phyloP scores from a whole-genome alignment of 1,284 basidiomycete genomes.

The Trichosporon asahii region DNA sequence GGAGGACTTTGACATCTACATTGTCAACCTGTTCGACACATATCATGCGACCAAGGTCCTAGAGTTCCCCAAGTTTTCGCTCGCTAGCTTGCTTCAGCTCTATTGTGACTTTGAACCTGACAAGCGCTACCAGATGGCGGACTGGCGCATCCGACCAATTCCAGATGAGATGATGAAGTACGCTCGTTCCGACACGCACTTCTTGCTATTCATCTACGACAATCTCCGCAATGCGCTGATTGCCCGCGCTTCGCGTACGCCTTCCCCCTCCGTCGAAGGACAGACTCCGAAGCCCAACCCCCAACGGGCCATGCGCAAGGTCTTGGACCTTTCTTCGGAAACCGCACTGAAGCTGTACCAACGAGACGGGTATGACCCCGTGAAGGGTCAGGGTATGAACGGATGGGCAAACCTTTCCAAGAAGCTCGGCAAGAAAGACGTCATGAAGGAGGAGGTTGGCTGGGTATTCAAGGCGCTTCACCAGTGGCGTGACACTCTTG shows the following conservation, averaged over 20 bases:
- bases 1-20: conserved; percentile 87
- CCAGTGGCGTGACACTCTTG: conserved; percentile 76
- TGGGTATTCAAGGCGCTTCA: conserved; percentile 73
- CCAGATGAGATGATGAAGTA: conserved; percentile 86
- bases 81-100: conserved; percentile 79
- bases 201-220: conserved; percentile 88
- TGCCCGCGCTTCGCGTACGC: conserved; percentile 51
- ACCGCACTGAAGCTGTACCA: conserved; percentile 69
- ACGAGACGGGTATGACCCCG: conserved; percentile 65
- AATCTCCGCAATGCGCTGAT: conserved; percentile 81
- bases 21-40: conserved; percentile 95
- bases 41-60: conserved; percentile 87
- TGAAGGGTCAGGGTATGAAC: conserved; percentile 61
- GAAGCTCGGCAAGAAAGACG: conserved; percentile 66
- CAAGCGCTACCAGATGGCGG: conserved; percentile 92
- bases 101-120: conserved; percentile 91
- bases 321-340: conserved; percentile 65
- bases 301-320: conserved; percentile 53
- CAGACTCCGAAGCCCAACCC: conserved; percentile 30
- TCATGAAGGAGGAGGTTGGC: conserved; percentile 55
- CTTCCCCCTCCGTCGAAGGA: conserved; percentile 26
- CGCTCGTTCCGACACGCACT: conserved; percentile 94
- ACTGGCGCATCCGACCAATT: conserved; percentile 92
- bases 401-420: conserved; percentile 75
- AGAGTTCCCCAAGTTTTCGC: conserved; percentile 75